These are phyloP conservation scores for Claviceps sp. DNA, from an alignment of 2,329 filamentous ascomycete genomes.

Conservation along the genomic window DNA sequence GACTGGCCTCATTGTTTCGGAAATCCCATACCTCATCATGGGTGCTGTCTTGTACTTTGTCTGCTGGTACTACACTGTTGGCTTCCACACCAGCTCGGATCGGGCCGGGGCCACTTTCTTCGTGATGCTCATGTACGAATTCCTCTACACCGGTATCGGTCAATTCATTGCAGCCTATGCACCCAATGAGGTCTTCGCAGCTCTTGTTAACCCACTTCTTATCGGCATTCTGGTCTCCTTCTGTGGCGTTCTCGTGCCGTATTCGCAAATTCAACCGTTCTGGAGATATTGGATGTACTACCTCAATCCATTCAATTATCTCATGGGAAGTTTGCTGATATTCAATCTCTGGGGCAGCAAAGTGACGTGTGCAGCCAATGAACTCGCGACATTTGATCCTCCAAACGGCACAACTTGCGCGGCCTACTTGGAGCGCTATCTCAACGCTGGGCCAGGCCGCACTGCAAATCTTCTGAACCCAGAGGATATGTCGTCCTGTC, in stretches of 20 bases:
- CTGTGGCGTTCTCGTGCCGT: constrained; percentile 63
- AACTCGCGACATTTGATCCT: constrained; percentile 40
- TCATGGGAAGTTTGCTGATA: constrained; percentile 41
- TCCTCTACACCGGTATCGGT: constrained; percentile 46
- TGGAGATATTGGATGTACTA: constrained; percentile 57
- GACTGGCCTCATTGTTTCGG: constrained; percentile 35
- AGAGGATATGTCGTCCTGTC: constrained; percentile 38
- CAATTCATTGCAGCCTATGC: constrained; percentile 51
- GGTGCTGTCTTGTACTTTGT: constrained; percentile 34
- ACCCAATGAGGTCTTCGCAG: constrained; percentile 46
- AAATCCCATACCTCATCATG: constrained; percentile 31
- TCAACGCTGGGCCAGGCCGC: constrained; percentile 25
- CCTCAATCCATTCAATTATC: constrained; percentile 47
- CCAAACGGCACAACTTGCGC: constrained; percentile 39
- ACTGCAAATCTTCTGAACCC: constrained; percentile 45
- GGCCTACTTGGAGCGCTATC: constrained; percentile 41
- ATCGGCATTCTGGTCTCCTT: constrained; percentile 51
- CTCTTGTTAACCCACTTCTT: constrained; percentile 42
- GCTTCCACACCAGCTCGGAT: constrained; percentile 28
- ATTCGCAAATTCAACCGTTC: constrained; percentile 45
- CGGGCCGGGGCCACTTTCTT: constrained; percentile 40
- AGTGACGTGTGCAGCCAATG: constrained; percentile 31
- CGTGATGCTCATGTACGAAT: constrained; percentile 46
- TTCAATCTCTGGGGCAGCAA: constrained; percentile 35
- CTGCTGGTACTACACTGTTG: constrained; percentile 46